Percentiles rank a stretch among this genome's conserved stretches.
Evolutionary conservation across 441 rosid genomes (phyloP).

Genomic region (Croton setiger): DNA sequence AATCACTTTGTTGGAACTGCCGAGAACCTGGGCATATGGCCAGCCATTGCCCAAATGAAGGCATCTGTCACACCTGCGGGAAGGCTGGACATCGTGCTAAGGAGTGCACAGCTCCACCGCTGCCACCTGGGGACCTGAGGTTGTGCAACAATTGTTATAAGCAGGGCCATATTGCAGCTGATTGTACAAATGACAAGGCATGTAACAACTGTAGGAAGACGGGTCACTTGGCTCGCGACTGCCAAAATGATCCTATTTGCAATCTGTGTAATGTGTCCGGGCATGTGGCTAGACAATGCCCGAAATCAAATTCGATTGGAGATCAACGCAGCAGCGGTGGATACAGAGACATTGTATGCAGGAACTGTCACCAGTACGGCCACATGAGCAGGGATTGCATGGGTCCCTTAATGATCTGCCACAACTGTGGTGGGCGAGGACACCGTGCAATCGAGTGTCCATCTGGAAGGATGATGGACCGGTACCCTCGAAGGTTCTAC

Average conservation of each 20-base stretch:
- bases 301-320: slow-evolving; percentile 41
- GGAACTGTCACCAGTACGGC: slow-evolving; percentile 67
- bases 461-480: slow-evolving; percentile 60
- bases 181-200: slow-evolving; percentile 78
- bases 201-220: slow-evolving; percentile 84
- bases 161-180: slow-evolving; percentile 75
- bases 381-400: slow-evolving; percentile 78
- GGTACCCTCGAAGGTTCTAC: slow-evolving; percentile 55
- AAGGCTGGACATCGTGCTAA: slow-evolving; percentile 78
- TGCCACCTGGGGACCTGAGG: slow-evolving; percentile 72
- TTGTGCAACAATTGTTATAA: slow-evolving; percentile 83
- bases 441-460: slow-evolving; percentile 66
- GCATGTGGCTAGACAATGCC: slow-evolving; percentile 65
- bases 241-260: slow-evolving; percentile 65
- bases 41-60: slow-evolving; percentile 65
- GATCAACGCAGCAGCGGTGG: slow-evolving; percentile 37
- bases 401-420: slow-evolving; percentile 64
- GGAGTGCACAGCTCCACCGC: slow-evolving; percentile 55
- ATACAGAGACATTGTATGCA: slow-evolving; percentile 54
- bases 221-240: slow-evolving; percentile 76
- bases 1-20: slow-evolving; percentile 76
- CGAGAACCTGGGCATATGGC: slow-evolving; percentile 80
- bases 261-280: slow-evolving; percentile 66
- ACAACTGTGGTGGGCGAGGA: slow-evolving; percentile 76
- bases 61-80: slow-evolving; percentile 87